Evolutionary conservation across 371 early-diverging fungal species (phyloP).

Genomic region (Zychaea mexicana): DNA sequence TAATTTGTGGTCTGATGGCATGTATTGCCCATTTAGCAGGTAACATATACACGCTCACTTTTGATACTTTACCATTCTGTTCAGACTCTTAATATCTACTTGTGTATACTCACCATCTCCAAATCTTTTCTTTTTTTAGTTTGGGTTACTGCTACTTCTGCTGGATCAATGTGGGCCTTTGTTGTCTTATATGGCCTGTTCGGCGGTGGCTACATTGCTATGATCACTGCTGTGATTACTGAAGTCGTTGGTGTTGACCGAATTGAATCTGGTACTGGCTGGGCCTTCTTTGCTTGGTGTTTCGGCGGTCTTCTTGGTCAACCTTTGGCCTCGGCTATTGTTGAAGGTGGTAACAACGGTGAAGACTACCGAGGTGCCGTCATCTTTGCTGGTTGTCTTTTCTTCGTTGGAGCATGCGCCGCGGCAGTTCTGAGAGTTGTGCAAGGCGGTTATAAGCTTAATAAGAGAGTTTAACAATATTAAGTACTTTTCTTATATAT

Average conservation of each 20-base stretch:
- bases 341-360: slow-evolving; percentile 17
- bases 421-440: slow-evolving; percentile 26
- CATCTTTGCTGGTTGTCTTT: slow-evolving; percentile 25
- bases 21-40: slow-evolving; percentile 36
- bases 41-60: too few species aligned
- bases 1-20: slow-evolving; percentile 46
- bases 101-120: too few species aligned
- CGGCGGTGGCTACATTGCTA: slow-evolving; percentile 59
- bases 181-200: slow-evolving; percentile 55
- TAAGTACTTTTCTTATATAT: background rate
- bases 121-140: slow-evolving; percentile 14
- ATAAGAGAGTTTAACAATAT: slow-evolving; percentile 12
- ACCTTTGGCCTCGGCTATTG: slow-evolving; percentile 51
- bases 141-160: slow-evolving; percentile 43
- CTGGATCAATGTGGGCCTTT: slow-evolving; percentile 41
- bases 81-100: too few species aligned
- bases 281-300: slow-evolving; percentile 48
- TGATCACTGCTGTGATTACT: slow-evolving; percentile 50
- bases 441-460: slow-evolving; percentile 26
- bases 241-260: slow-evolving; percentile 54
- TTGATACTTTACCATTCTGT: too few species aligned
- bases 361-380: slow-evolving; percentile 25
- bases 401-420: slow-evolving; percentile 29
- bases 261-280: slow-evolving; percentile 54
- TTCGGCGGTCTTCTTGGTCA: slow-evolving; percentile 57